These are phyloP conservation scores for Epithemia pelagica DNA, from an alignment of 108 stramenopile species.

Conservation along the genomic window DNA sequence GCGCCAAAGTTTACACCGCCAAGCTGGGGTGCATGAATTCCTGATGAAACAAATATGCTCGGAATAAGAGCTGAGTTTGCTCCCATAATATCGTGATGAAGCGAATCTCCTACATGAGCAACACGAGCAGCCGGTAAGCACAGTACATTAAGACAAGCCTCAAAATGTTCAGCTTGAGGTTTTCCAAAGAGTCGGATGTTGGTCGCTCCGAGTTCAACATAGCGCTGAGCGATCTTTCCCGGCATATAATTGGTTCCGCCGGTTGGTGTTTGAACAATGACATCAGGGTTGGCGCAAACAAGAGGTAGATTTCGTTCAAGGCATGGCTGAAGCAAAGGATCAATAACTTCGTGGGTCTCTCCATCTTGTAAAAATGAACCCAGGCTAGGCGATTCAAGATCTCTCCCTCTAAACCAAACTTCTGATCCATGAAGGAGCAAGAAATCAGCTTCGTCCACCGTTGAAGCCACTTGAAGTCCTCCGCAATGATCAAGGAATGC, in stretches of 20 bases:
- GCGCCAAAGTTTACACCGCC: slow-evolving; percentile 23
- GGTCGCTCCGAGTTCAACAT: slow-evolving; percentile 37
- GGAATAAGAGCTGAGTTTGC: slow-evolving; percentile 61
- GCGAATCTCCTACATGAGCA: slow-evolving; percentile 81
- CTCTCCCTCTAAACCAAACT: slow-evolving; percentile 24
- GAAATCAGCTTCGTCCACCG: slow-evolving; percentile 67
- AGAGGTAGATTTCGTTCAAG: slow-evolving; percentile 46
- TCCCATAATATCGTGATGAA: slow-evolving; percentile 86
- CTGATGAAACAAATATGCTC: slow-evolving; percentile 61
- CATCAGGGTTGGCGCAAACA: slow-evolving; percentile 80
- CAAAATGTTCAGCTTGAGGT: slow-evolving; percentile 57
- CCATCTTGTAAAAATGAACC: slow-evolving; percentile 14
- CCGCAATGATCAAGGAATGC: slow-evolving; percentile 55
- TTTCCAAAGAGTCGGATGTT: slow-evolving; percentile 53
- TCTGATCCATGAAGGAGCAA: slow-evolving; percentile 59
- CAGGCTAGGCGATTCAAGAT: background rate
- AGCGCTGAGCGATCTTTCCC: slow-evolving; percentile 58
- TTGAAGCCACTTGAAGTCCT: slow-evolving; percentile 30
- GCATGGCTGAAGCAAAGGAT: slow-evolving; percentile 37
- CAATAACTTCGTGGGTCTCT: slow-evolving; percentile 14
- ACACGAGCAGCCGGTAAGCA: slow-evolving; percentile 24
- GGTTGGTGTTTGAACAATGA: slow-evolving; percentile 34
- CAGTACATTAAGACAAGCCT: slow-evolving; percentile 43
- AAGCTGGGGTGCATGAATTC: slow-evolving; percentile 62
- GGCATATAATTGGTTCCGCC: slow-evolving; percentile 64